A percentile compares a stretch with the other conserved stretches of the same genome.
phyloP scores from a whole-genome alignment of 1,284 basidiomycete species.

The Cutaneotrichosporon spelunceum region DNA sequence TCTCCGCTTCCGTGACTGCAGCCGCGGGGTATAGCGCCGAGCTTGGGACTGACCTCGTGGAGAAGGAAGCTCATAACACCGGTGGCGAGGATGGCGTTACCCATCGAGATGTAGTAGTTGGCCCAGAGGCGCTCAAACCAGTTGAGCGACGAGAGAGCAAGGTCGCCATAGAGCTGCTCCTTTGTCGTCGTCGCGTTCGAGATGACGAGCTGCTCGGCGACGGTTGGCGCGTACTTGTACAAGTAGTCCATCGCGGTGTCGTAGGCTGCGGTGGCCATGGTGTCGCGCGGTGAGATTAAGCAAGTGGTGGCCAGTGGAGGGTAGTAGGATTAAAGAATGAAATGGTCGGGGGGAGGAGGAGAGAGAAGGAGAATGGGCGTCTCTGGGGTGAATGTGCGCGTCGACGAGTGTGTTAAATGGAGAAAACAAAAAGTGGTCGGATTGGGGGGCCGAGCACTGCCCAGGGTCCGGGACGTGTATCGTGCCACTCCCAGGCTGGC shows the following conservation, averaged over 20 bases:
- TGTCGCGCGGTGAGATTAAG: too few relatives aligned
- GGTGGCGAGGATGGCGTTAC: conserved; percentile 89
- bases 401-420: neutral
- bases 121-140: conserved; percentile 77
- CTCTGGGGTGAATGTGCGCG: conserved; percentile 3
- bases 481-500: conserved; percentile 1
- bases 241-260: conserved; percentile 40
- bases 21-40: neutral
- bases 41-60: conserved; percentile 69
- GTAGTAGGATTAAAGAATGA: neutral
- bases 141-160: conserved; percentile 64
- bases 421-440: neutral
- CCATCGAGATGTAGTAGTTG: conserved; percentile 78
- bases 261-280: conserved; percentile 31
- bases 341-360: neutral
- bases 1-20: neutral
- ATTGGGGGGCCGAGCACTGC: neutral
- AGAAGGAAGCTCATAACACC: conserved; percentile 89
- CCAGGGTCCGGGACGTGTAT: neutral
- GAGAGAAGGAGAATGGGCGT: neutral
- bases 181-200: conserved; percentile 45
- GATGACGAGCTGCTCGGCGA: conserved; percentile 42
- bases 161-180: conserved; percentile 48
- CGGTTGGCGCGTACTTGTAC: conserved; percentile 42
- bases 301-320: too few relatives aligned